A percentile compares a stretch with the other conserved stretches of the same genome.
Conservation (phyloP, 176 grass and related monocot genomes). For the Hsuehochloa calcarea region DNA sequence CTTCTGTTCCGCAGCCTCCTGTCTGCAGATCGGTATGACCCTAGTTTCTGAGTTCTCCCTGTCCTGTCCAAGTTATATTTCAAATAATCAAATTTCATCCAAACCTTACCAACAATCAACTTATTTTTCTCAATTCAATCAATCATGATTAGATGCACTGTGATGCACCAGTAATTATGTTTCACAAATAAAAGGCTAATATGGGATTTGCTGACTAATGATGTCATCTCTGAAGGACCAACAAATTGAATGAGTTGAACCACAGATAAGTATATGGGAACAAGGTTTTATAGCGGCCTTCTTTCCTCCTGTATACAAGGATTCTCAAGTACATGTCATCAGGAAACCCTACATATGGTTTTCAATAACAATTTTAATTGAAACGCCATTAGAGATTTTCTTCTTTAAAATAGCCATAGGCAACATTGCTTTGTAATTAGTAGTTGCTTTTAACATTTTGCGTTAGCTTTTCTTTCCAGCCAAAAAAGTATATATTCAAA, state of each 20-base stretch:
- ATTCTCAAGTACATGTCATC: neutral
- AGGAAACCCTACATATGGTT: neutral
- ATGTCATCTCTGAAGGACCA: neutral
- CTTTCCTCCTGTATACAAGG: neutral
- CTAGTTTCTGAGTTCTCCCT: neutral
- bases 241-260: neutral
- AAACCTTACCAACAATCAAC: neutral
- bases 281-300: neutral
- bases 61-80: conserved; percentile 17
- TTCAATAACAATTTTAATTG: neutral
- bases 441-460: neutral
- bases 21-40: neutral
- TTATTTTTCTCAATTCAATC: neutral
- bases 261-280: neutral
- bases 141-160: neutral
- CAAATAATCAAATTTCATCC: neutral
- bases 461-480: neutral
- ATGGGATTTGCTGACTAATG: neutral
- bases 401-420: neutral
- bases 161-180: neutral
- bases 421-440: neutral
- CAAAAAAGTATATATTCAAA: neutral
- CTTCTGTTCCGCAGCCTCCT: conserved; percentile 28
- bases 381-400: neutral
- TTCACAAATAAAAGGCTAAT: neutral